A percentile compares a stretch with the other conserved stretches of the same genome.
These are phyloP conservation scores for Dissophora ornata DNA, from an alignment of 192 early-diverging fungal genomes.

Conservation along the genomic window DNA sequence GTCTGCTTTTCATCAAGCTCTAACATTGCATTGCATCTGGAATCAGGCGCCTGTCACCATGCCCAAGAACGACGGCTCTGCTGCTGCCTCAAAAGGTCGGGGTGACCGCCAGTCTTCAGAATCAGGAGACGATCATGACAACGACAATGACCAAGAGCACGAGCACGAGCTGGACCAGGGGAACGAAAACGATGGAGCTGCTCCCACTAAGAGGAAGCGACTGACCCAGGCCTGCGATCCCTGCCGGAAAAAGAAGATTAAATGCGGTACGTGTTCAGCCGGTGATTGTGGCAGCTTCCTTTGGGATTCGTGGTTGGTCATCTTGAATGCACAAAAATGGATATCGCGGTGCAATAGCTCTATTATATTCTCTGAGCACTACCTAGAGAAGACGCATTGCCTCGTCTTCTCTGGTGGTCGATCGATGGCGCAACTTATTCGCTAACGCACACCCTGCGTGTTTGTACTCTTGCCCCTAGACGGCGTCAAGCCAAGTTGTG, in stretches of 20 bases:
- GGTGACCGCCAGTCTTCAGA: constrained; percentile 27
- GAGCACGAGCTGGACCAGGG: constrained; percentile 16
- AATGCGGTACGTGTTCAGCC: constrained; percentile 53
- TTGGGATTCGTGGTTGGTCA: constrained; percentile 27
- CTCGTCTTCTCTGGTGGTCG: no score
- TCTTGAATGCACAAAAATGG: constrained; percentile 12
- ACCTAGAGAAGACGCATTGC: no score
- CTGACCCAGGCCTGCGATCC: constrained; percentile 78
- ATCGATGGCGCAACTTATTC: neutral
- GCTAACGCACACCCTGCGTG: neutral
- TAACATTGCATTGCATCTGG: no score
- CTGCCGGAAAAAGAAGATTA: constrained; percentile 80
- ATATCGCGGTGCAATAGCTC: no score
- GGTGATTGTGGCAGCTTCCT: neutral
- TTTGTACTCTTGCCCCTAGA: constrained; percentile 53
- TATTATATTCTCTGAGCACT: no score
- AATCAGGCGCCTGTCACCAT: no score
- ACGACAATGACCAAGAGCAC: constrained; percentile 15
- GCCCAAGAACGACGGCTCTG: constrained; percentile 19
- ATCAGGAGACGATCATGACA: constrained; percentile 42
- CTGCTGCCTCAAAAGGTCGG: neutral
- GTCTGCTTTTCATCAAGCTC: no score
- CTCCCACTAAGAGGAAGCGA: constrained; percentile 67
- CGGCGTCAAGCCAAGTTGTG: constrained; percentile 83
- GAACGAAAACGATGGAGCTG: constrained; percentile 20